phyloP scores from a whole-genome alignment of 2,329 filamentous ascomycete species.

The Capronia epimyces region DNA sequence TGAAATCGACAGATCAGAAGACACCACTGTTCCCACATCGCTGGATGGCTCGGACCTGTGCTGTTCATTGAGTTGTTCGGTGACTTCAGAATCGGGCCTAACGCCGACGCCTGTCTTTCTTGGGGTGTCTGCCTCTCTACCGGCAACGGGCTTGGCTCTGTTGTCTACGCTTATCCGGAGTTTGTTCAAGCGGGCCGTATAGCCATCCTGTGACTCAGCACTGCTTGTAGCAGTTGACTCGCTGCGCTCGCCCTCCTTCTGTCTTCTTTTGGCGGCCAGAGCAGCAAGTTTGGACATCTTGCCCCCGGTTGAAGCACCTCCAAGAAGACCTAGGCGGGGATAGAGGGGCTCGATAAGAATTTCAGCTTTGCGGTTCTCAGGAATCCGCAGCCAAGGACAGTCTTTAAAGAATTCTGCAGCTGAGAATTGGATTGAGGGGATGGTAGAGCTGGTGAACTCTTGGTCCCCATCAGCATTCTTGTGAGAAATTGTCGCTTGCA shows the following conservation, averaged over 20 bases:
- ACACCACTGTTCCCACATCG: background rate
- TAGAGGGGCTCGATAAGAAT: conserved; percentile 57
- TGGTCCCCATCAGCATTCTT: conserved; percentile 21
- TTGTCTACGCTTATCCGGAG: conserved; percentile 29
- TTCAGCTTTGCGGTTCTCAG: conserved; percentile 56
- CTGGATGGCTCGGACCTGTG: background rate
- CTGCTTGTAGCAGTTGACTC: background rate
- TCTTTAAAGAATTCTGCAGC: conserved; percentile 68
- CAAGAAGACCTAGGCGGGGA: conserved; percentile 65
- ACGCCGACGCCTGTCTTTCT: background rate
- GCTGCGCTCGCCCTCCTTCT: conserved; percentile 56
- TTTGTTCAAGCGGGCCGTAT: conserved; percentile 23
- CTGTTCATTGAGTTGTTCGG: background rate
- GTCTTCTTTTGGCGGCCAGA: conserved; percentile 73
- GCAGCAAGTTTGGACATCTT: conserved; percentile 89
- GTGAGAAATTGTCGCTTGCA: conserved; percentile 2
- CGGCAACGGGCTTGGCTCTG: background rate
- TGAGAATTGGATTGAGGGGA: conserved; percentile 36
- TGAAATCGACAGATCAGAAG: background rate
- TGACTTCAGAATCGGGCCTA: background rate
- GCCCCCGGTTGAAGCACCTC: conserved; percentile 62
- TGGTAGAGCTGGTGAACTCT: conserved; percentile 8
- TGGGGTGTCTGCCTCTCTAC: background rate
- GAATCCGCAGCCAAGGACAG: conserved; percentile 76
- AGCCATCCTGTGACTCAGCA: conserved; percentile 15